These are phyloP conservation scores for Pyrenophora teres DNA, from an alignment of 2,329 filamentous ascomycete species.

Conservation along the genomic window DNA sequence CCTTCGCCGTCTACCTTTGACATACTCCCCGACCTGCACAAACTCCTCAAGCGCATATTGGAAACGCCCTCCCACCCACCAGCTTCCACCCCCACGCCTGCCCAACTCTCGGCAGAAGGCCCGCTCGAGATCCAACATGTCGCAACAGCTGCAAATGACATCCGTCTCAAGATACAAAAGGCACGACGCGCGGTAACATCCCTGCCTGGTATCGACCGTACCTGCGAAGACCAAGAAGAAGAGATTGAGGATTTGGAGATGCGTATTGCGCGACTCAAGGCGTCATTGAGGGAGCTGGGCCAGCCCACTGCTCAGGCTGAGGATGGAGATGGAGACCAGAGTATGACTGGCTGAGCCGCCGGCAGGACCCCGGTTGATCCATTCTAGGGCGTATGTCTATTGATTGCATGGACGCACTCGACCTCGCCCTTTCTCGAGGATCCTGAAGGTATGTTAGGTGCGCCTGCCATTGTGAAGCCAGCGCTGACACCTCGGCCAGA, in stretches of 20 bases:
- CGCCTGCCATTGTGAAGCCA: background rate
- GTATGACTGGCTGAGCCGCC: conserved; percentile 45
- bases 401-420: conserved; percentile 41
- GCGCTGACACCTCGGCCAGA: conserved; percentile 3
- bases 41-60: conserved; percentile 76
- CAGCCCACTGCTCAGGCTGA: conserved; percentile 25
- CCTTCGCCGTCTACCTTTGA: conserved; percentile 85
- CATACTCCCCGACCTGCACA: conserved; percentile 78
- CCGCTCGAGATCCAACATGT: conserved; percentile 74
- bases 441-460: conserved; percentile 11
- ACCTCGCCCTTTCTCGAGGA: conserved; percentile 26
- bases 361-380: conserved; percentile 35
- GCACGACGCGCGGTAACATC: conserved; percentile 69
- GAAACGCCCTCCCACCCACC: conserved; percentile 48
- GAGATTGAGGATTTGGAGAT: conserved; percentile 71
- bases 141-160: conserved; percentile 72
- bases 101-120: conserved; percentile 34
- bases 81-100: conserved; percentile 30
- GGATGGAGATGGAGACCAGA: conserved; percentile 34
- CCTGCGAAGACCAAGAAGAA: conserved; percentile 68
- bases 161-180: conserved; percentile 83
- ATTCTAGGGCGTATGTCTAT: conserved; percentile 28
- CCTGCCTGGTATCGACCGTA: conserved; percentile 72
- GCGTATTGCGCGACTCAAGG: conserved; percentile 65
- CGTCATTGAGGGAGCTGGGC: conserved; percentile 39